Conservation (phyloP, 2,329 filamentous ascomycete species). For the Calycina herbarum region DNA sequence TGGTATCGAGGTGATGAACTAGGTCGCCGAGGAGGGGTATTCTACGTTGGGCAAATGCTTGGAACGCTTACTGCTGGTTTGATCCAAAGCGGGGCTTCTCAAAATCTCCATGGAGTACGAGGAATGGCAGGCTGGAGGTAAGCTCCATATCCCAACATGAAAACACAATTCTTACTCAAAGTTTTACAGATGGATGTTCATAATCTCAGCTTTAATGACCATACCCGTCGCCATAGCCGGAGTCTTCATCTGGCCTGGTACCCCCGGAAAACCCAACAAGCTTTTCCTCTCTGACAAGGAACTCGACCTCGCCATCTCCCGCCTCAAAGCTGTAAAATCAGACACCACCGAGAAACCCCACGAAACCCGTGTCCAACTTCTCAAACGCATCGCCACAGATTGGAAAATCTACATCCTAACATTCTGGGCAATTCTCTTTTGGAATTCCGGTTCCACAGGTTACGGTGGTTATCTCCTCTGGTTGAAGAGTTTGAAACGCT, state of each 20-base stretch:
- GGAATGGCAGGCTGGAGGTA: slow-evolving; percentile 39
- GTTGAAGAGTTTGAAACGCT: slow-evolving; percentile 56
- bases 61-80: slow-evolving; percentile 31
- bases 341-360: slow-evolving; percentile 49
- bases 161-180: slow-evolving; percentile 25
- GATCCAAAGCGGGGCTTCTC: slow-evolving; percentile 27
- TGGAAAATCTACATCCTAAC: slow-evolving; percentile 53
- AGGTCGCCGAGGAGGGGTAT: slow-evolving; percentile 28
- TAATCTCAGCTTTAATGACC: slow-evolving; percentile 54
- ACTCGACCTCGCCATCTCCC: slow-evolving; percentile 45
- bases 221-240: slow-evolving; percentile 54
- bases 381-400: slow-evolving; percentile 42
- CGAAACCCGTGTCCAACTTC: slow-evolving; percentile 45
- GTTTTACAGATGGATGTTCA: slow-evolving; percentile 57
- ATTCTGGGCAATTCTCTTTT: slow-evolving; percentile 55
- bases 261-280: slow-evolving; percentile 50
- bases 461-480: slow-evolving; percentile 56
- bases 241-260: slow-evolving; percentile 53
- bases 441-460: slow-evolving; percentile 52
- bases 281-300: slow-evolving; percentile 49
- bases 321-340: slow-evolving; percentile 50
- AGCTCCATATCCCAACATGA: background rate
- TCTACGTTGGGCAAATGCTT: slow-evolving; percentile 31
- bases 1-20: slow-evolving; percentile 40
- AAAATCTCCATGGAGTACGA: slow-evolving; percentile 26